Conservation (phyloP, 23 red algal species). For the Cyanidioschyzon merolae region DNA sequence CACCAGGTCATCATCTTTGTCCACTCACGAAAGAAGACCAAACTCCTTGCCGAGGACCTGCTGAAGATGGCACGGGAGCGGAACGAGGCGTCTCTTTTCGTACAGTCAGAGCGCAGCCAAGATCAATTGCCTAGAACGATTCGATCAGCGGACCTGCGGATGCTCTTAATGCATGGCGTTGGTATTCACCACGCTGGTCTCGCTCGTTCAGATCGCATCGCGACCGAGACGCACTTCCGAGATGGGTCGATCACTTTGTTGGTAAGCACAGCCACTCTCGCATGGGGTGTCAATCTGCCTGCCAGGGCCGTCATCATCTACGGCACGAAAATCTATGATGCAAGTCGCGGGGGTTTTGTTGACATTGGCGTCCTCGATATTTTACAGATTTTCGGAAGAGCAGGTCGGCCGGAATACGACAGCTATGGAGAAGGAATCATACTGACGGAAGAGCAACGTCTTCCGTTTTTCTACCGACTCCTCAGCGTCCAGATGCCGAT, state of each 20-base stretch:
- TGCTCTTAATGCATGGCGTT: constrained; percentile 40
- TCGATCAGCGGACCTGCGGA: constrained; percentile 45
- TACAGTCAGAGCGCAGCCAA: constrained; percentile 33
- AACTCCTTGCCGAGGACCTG: constrained; percentile 48
- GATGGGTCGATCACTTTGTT: constrained; percentile 54
- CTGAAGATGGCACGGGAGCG: constrained; percentile 42
- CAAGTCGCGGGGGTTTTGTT: constrained; percentile 60
- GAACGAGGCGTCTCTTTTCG: constrained; percentile 32
- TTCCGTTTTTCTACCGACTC: constrained; percentile 57
- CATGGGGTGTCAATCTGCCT: constrained; percentile 98
- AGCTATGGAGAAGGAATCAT: constrained; percentile 78
- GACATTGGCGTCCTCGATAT: constrained; percentile 84
- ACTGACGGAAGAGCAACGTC: constrained; percentile 56
- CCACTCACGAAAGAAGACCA: constrained; percentile 81
- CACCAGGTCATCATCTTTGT: constrained; percentile 98
- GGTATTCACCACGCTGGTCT: constrained; percentile 96
- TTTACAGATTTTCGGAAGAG: constrained; percentile 92
- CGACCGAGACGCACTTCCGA: constrained; percentile 71
- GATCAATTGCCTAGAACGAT: neutral
- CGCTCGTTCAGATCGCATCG: constrained; percentile 45
- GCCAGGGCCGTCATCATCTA: constrained; percentile 75
- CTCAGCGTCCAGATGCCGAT: constrained; percentile 80
- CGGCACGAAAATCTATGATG: constrained; percentile 87
- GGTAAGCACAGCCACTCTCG: constrained; percentile 82
- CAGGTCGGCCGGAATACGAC: constrained; percentile 93